phyloP scores from a whole-genome alignment of 495 filamentous ascomycete genomes.

The Aspergillus panamensis region DNA sequence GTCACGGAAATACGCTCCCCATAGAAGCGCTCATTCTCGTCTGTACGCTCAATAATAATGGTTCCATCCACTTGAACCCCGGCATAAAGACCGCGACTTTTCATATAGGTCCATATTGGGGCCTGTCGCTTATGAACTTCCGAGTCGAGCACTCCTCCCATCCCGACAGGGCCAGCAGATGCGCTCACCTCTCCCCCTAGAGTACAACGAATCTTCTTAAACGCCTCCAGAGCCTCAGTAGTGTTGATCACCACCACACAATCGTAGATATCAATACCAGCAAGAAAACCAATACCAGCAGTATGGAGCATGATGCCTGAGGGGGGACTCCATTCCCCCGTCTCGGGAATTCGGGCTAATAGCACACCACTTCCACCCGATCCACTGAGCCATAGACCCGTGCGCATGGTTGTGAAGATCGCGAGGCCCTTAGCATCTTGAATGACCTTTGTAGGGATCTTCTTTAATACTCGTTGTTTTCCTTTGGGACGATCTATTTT shows the following conservation, averaged over 20 bases:
- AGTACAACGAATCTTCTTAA: slow-evolving; percentile 72
- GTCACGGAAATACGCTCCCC: slow-evolving; percentile 65
- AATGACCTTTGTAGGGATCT: slow-evolving; percentile 79
- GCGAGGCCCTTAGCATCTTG: slow-evolving; percentile 81
- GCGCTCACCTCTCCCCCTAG: slow-evolving; percentile 76
- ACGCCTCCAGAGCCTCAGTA: slow-evolving; percentile 71
- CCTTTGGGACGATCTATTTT: slow-evolving; percentile 55
- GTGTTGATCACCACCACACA: slow-evolving; percentile 89
- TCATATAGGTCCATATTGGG: slow-evolving; percentile 84
- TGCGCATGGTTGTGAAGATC: slow-evolving; percentile 91
- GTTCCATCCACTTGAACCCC: slow-evolving; percentile 82
- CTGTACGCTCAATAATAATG: slow-evolving; percentile 74
- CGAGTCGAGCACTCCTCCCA: slow-evolving; percentile 68
- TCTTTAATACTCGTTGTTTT: slow-evolving; percentile 70
- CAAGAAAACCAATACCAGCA: slow-evolving; percentile 78
- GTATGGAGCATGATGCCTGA: slow-evolving; percentile 87
- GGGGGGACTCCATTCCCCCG: slow-evolving; percentile 85
- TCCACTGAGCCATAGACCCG: slow-evolving; percentile 85
- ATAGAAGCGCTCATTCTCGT: slow-evolving; percentile 90
- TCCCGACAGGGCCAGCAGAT: slow-evolving; percentile 74
- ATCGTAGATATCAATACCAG: slow-evolving; percentile 91
- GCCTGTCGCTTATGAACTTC: slow-evolving; percentile 66
- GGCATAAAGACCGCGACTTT: slow-evolving; percentile 79
- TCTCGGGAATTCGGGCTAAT: slow-evolving; percentile 66
- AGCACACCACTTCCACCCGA: slow-evolving; percentile 78